phyloP scores from a whole-genome alignment of 2,329 filamentous ascomycete genomes.

The Nigrospora sphaerica region DNA sequence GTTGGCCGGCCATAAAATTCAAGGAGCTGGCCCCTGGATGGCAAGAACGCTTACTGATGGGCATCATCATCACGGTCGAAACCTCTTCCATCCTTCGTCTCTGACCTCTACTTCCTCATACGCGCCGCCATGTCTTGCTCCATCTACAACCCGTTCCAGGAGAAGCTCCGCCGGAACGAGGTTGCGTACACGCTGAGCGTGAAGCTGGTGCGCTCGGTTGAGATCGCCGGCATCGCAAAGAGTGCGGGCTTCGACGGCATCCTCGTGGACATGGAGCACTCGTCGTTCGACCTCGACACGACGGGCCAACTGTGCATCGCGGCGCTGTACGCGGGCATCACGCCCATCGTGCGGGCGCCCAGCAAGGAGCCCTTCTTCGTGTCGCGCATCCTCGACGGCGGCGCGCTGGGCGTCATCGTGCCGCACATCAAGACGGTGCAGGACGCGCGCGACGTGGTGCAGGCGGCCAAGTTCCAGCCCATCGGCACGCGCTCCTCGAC shows the following conservation, averaged over 20 bases:
- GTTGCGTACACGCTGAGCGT: slow-evolving; percentile 16
- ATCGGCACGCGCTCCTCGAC: slow-evolving; percentile 16
- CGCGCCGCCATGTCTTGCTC: slow-evolving; percentile 11
- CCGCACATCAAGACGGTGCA: slow-evolving; percentile 16
- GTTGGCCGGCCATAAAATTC: too few relatives aligned
- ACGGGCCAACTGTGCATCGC: slow-evolving; percentile 17
- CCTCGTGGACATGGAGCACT: slow-evolving; percentile 29
- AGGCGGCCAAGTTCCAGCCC: slow-evolving; percentile 15
- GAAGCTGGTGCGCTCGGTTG: slow-evolving; percentile 4
- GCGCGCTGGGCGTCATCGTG: slow-evolving; percentile 20
- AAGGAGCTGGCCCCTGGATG: too few relatives aligned
- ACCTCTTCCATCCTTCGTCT: too few relatives aligned
- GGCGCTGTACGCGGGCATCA: slow-evolving; percentile 15
- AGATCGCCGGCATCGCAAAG: slow-evolving; percentile 22
- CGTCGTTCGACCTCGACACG: slow-evolving; percentile 17
- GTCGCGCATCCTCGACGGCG: slow-evolving; percentile 21
- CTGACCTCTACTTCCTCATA: not conserved
- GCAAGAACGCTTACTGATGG: too few relatives aligned
- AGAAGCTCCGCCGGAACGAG: slow-evolving; percentile 16
- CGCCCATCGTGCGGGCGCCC: slow-evolving; percentile 23
- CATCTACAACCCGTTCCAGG: slow-evolving; percentile 16
- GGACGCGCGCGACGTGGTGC: slow-evolving; percentile 12
- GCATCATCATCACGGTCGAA: too few relatives aligned
- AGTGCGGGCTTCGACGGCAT: slow-evolving; percentile 21
- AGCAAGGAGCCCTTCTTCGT: slow-evolving; percentile 21